A percentile compares a stretch with the other conserved stretches of the same genome.
Conservation (phyloP, 2,329 filamentous ascomycete genomes). For the Chaetomiaceae sp. region DNA sequence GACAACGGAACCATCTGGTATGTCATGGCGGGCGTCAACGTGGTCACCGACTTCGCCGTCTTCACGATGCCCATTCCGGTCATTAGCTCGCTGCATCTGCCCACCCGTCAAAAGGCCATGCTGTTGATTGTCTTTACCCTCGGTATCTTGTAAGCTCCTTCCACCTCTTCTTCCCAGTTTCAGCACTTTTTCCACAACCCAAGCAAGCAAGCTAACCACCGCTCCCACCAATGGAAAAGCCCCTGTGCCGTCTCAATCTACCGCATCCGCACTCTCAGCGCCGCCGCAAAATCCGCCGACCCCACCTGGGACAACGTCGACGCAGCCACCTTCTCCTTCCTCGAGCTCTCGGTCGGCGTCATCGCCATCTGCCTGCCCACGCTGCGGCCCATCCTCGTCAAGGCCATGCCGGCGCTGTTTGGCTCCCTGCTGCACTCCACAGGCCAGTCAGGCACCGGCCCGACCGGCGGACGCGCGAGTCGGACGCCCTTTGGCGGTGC, state of each 20-base stretch:
- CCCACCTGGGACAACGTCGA: slow-evolving; percentile 32
- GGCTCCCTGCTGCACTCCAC: slow-evolving; percentile 10
- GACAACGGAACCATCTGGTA: slow-evolving; percentile 25
- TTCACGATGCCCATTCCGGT: slow-evolving; percentile 37
- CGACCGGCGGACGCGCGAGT: neutral
- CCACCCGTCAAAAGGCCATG: slow-evolving; percentile 19
- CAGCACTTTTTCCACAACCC: neutral
- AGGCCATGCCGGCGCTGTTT: slow-evolving; percentile 21
- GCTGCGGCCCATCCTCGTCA: slow-evolving; percentile 32
- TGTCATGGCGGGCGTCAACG: slow-evolving; percentile 32
- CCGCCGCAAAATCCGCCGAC: slow-evolving; percentile 29
- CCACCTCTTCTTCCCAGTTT: neutral
- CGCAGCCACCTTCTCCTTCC: slow-evolving; percentile 37
- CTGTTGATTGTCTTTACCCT: slow-evolving; percentile 24
- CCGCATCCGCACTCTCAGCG: slow-evolving; percentile 32
- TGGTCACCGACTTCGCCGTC: slow-evolving; percentile 35
- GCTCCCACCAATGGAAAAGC: slow-evolving; percentile 4
- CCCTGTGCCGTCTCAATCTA: slow-evolving; percentile 32
- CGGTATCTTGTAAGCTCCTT: slow-evolving; percentile 21
- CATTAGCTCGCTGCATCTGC: slow-evolving; percentile 35
- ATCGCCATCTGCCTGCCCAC: slow-evolving; percentile 39
- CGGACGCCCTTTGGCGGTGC: neutral
- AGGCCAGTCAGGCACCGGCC: neutral
- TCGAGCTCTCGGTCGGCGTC: slow-evolving; percentile 39
- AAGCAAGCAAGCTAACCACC: neutral